Evolutionary conservation across 345 rosid genomes (phyloP), one percentile per base, ranked within the genome.

Genomic region (Gossypium bickii): DNA sequence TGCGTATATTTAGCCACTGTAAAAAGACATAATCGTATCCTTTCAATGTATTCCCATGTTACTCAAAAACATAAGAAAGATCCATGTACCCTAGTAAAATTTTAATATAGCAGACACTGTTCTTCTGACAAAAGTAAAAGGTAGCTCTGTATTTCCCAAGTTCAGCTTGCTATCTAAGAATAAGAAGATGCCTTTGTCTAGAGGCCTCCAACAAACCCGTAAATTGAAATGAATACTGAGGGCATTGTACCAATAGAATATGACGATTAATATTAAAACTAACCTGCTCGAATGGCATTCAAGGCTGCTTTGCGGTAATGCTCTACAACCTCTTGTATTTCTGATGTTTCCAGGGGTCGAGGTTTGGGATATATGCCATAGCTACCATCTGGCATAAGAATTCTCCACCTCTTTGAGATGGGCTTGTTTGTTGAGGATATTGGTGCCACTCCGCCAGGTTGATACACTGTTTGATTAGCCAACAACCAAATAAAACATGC

Each of bases 231-330:
- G 67, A 63, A 59, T 24, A 45, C 38, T 7, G 45, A 45, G 9
- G 18, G 16, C 56, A 59, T 12, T 44, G 7, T 20, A 27, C 45
- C 63, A 41, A 41, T 7, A 45, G 64, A 72, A 13, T 70, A 13
- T 13, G 17, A 29, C 29, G 11, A 16, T 25, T 15, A 9, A 64
- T 12, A 41, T 64, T 8, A 12, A 73, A 51, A 51, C 82, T 62
- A 45, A 89, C 91, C 98, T 82, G 98, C 97, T 82, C 77, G 78
- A 75, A 90, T 88, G 56, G 97, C 93, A 58, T 90, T 92, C 45
- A 85, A 0, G 57, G 97, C 93, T 12, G 88, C 86, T 71, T 15
- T 78, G 75, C 92, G 81, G 73, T 90, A 94, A 43, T 85, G 76
- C 72, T 89, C 81, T 24, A 89, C 90, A 24, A 89, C 81, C 29